Evolutionary conservation across 257 asterid genomes (phyloP).

Genomic region (Forsythia viridissima): DNA sequence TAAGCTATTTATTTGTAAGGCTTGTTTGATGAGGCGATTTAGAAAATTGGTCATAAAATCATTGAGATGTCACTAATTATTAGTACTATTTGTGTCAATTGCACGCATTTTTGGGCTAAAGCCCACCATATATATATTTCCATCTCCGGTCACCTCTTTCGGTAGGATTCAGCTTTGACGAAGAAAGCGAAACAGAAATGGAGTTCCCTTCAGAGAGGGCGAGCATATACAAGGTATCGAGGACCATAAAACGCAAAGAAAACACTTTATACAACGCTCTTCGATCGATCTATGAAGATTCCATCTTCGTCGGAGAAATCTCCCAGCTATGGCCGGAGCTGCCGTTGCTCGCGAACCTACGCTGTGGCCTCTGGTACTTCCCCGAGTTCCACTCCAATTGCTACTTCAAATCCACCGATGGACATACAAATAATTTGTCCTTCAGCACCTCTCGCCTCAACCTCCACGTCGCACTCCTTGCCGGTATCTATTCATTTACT

Average conservation of each 20-base stretch:
- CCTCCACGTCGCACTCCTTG: slow-evolving; percentile 81
- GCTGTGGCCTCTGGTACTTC: slow-evolving; percentile 95
- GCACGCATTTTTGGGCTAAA: not conserved
- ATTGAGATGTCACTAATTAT: too few species aligned
- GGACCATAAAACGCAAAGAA: slow-evolving; percentile 74
- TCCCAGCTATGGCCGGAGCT: slow-evolving; percentile 87
- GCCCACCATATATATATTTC: not conserved
- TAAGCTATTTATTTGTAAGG: too few species aligned
- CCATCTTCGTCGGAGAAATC: slow-evolving; percentile 87
- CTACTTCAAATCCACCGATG: slow-evolving; percentile 97
- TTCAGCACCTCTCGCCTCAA: slow-evolving; percentile 90
- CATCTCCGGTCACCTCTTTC: too few species aligned
- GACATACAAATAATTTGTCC: slow-evolving; percentile 89
- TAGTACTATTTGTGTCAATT: too few species aligned
- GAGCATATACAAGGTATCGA: slow-evolving; percentile 67
- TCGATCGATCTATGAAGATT: slow-evolving; percentile 90
- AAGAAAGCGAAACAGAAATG: slow-evolving; percentile 18
- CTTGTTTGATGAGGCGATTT: too few species aligned
- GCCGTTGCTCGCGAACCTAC: slow-evolving; percentile 88
- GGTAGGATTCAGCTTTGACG: not conserved
- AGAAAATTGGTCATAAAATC: too few species aligned
- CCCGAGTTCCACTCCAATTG: slow-evolving; percentile 61
- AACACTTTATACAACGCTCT: slow-evolving; percentile 78
- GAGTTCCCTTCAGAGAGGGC: slow-evolving; percentile 40
- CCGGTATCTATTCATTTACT: slow-evolving; percentile 45